Evolutionary conservation across 2,329 filamentous ascomycete genomes (phyloP), one percentile per base, ranked within the genome.

Genomic region (Arthrobotrys sinensis): DNA sequence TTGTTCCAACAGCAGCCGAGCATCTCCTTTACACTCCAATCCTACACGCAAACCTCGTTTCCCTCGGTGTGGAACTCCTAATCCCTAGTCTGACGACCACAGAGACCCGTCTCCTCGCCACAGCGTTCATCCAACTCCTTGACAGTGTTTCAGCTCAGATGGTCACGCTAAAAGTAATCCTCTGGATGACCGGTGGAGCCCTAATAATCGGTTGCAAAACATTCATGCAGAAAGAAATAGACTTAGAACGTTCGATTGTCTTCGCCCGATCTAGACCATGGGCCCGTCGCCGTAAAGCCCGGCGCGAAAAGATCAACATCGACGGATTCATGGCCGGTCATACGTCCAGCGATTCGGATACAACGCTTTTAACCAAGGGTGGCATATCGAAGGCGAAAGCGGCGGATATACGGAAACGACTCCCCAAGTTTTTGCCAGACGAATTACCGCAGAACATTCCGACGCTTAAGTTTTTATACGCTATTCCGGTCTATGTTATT

Each of bases 21-120:
- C 70, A 48, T 3, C 79, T 82, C 10, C 80, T 81, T 3, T 80
- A 81, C 38, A 76, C 81, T 43, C 80, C 81, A n/a, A 79, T 81
- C 6, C 70, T 82, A 4, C 81, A 82, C 34, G 64, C 76, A n/a
- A 76, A 75, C 8, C 69, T 82, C 8, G 80, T 78, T 24, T 80
- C 75, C 11, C 65, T 81, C 10, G 69, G 81, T 7, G 80, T 80
- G 19, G 69, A 78, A 16, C 80, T 81, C 8, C 55, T 82, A 28
- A 79, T 82, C 19, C 81, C 81, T 2, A 82, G 81, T 19, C 46
- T 82, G 14, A 82, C 80, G 2, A 73, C 81, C 8, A 82, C 96
- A 4, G 96, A 99, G 84, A 87, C 97, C 48, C 93, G 97, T 82
- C 87, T 99, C 8, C 88, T 98, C 14, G 95, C 95, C 0, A 89